Conservation (phyloP, 805 yeast genomes). For the Suhomyces sp. region DNA sequence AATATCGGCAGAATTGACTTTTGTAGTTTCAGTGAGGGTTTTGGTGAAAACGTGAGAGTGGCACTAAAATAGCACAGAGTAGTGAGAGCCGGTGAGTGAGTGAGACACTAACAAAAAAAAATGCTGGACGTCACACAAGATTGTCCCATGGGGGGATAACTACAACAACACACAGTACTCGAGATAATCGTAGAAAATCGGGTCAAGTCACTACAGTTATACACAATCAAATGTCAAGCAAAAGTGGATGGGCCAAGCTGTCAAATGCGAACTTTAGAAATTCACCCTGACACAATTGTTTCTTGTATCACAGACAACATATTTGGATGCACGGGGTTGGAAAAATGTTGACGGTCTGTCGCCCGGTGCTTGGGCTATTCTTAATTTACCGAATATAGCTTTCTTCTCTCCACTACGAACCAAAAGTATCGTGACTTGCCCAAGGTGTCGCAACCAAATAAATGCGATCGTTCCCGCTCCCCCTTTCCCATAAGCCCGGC, state of each 20-base stretch:
- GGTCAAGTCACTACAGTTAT: background rate
- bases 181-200: background rate
- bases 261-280: background rate
- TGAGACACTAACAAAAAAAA: conserved; percentile 1
- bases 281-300: background rate
- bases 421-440: background rate
- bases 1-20: background rate
- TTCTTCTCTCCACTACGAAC: background rate
- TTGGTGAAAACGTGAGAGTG: conserved; percentile 1
- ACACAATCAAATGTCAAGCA: background rate
- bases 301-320: background rate
- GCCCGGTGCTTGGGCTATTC: background rate
- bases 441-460: background rate
- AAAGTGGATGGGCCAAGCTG: background rate
- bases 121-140: background rate
- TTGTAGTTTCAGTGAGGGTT: conserved; percentile 2
- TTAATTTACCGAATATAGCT: background rate
- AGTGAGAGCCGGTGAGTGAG: background rate
- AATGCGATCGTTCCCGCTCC: background rate
- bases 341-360: background rate
- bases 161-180: background rate
- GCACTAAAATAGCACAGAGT: background rate
- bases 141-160: background rate
- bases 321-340: background rate
- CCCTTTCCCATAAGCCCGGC: background rate